phyloP scores from a whole-genome alignment of 176 grass and related monocot genomes.

The Avena sativa region DNA sequence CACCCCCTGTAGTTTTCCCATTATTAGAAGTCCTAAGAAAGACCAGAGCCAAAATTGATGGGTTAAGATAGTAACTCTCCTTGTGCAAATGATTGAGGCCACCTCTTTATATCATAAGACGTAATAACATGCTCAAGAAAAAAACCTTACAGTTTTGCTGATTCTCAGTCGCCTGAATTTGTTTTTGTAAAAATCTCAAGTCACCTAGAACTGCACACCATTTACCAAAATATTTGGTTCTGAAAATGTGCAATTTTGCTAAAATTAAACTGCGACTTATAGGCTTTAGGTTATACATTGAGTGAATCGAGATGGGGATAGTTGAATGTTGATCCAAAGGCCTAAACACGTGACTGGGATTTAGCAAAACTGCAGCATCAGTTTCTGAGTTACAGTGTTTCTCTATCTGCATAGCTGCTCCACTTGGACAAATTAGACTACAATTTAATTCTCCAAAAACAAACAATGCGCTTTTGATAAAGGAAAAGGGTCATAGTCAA shows the following conservation, averaged over 20 bases:
- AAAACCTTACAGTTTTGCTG: slow-evolving; percentile 15
- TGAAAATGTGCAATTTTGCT: not conserved
- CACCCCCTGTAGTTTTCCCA: not conserved
- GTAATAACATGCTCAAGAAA: slow-evolving; percentile 9
- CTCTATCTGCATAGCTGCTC: slow-evolving; percentile 30
- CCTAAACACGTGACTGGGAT: not conserved
- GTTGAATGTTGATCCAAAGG: slow-evolving; percentile 16
- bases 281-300: slow-evolving; percentile 8
- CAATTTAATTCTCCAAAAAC: slow-evolving; percentile 17
- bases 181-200: slow-evolving; percentile 10
- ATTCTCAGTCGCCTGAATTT: slow-evolving; percentile 8
- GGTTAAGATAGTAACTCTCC: slow-evolving; percentile 19
- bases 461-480: slow-evolving; percentile 10
- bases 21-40: not conserved
- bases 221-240: not conserved
- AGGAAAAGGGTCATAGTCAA: slow-evolving; percentile 11
- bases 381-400: slow-evolving; percentile 24
- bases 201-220: slow-evolving; percentile 9
- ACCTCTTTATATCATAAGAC: slow-evolving; percentile 20
- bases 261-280: not conserved
- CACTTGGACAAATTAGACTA: slow-evolving; percentile 28
- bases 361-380: slow-evolving; percentile 7
- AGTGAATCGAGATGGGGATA: not conserved
- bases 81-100: not conserved
- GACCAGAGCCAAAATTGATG: not conserved